phyloP scores from a whole-genome alignment of 2,329 filamentous ascomycete species.

The Dothideomycetidae sp. region DNA sequence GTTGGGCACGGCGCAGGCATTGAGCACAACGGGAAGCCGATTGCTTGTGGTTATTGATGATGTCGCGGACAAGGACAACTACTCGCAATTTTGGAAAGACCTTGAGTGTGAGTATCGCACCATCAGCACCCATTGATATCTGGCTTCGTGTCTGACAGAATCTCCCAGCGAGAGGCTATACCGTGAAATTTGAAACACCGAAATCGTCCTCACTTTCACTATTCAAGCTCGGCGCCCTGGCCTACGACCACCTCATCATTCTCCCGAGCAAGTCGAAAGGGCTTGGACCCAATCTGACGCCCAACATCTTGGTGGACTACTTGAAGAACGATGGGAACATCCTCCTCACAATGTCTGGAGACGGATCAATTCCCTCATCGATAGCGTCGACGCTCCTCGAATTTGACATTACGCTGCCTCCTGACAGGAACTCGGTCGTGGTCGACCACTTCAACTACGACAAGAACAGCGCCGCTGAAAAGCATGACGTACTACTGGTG shows the following conservation, averaged over 20 bases:
- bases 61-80: conserved; percentile 61
- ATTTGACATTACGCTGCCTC: conserved; percentile 75
- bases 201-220: conserved; percentile 65
- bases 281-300: conserved; percentile 76
- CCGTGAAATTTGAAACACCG: conserved; percentile 66
- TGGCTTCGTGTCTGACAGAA: background rate
- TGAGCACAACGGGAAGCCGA: conserved; percentile 65
- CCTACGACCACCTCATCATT: conserved; percentile 81
- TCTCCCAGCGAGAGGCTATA: conserved; percentile 60
- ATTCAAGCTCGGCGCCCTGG: conserved; percentile 73
- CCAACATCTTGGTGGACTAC: conserved; percentile 77
- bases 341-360: conserved; percentile 67
- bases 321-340: conserved; percentile 86
- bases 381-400: conserved; percentile 70
- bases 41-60: conserved; percentile 81
- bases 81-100: conserved; percentile 67
- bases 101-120: conserved; percentile 43
- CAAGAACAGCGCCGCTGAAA: conserved; percentile 55
- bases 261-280: conserved; percentile 86
- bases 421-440: conserved; percentile 69
- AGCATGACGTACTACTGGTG: conserved; percentile 78
- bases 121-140: too few species aligned
- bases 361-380: conserved; percentile 53
- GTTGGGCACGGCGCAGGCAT: conserved; percentile 53
- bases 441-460: conserved; percentile 97